Base-by-base conservation (phyloP, 208 protist genomes). In the Histomonas meleagridis region DNA sequence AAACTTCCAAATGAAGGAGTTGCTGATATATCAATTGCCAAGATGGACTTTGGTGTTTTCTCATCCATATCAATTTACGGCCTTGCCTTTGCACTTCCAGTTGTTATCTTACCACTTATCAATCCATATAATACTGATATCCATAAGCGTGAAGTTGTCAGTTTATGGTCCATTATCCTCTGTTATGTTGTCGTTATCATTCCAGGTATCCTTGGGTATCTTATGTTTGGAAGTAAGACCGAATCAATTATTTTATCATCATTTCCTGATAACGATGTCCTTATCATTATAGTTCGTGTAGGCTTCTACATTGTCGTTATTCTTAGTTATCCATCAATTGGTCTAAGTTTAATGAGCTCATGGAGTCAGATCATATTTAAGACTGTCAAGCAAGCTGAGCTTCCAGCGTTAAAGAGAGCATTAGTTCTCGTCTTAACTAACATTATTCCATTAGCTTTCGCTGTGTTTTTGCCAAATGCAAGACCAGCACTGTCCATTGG, bases 401-500 rank as follows among this genome's bases (percentile, higher is more conserved):
- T 79, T 28, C 0, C 10, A 51, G n/a, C 0, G 12, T n/a, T 21
- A 40, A 23, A 79, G 28, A 4, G 70, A 10, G 21, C 49, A 7
- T 32, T 79, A n/a, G 70, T 79, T 79, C 28, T 79, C 4, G 5
- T 79, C 40, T 79, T 23, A 18, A 23, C n/a, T 23, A 79, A 79
- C 40, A 79, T 79, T n/a, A 23, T 79, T 51, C 70, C 70, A 51
- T 18, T 46, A 32, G 38, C 40, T 46, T 9, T 79, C 40, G 38
- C 70, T 35, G 49, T 79, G 1, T 79, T 79, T 35, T 28, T 79
- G 40, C 70, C 70, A 79, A 79, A 79, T 18, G 70, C 49, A 23
- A 79, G 70, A 28, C 70, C 70, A n/a, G 70, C 70, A 48, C n/a
- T 79, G 40, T 23, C n/a, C 28, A 79, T 79, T 79, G 70, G 70